phyloP scores from a whole-genome alignment of 495 filamentous ascomycete genomes.

The Cudoniella acicularis region DNA sequence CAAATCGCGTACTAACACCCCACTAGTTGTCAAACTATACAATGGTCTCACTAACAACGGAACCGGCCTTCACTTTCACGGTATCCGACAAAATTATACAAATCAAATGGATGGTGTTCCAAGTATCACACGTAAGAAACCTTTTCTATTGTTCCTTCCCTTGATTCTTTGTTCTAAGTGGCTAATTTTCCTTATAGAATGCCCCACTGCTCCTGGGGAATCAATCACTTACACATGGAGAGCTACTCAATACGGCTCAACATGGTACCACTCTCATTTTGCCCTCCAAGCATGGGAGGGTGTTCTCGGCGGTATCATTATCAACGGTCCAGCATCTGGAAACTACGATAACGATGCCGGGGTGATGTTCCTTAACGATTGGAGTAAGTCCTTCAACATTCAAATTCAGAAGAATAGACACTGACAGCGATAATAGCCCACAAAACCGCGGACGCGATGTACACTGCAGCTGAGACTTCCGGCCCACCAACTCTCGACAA shows the following conservation, averaged over 20 bases:
- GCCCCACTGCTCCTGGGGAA: not conserved
- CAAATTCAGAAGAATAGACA: not conserved
- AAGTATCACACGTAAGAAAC: constrained; percentile 55
- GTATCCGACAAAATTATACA: constrained; percentile 57
- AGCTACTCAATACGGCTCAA: constrained; percentile 41
- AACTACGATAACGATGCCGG: constrained; percentile 36
- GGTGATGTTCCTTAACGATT: constrained; percentile 21
- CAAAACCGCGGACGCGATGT: constrained; percentile 35
- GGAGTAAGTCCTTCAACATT: constrained; percentile 3
- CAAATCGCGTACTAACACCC: too few relatives aligned
- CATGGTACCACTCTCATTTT: constrained; percentile 41
- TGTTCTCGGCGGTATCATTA: constrained; percentile 44
- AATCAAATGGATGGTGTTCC: constrained; percentile 59
- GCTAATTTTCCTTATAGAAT: too few relatives aligned
- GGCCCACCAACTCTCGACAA: constrained; percentile 41
- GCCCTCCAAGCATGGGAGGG: constrained; percentile 46
- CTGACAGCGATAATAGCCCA: constrained; percentile 22
- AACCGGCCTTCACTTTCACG: constrained; percentile 58
- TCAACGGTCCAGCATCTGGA: constrained; percentile 44
- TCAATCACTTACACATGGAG: constrained; percentile 41
- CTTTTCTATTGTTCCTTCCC: too few relatives aligned
- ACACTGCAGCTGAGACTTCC: constrained; percentile 29
- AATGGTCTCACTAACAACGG: constrained; percentile 19
- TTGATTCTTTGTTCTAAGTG: too few relatives aligned
- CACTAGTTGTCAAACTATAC: constrained; percentile 10